phyloP scores from a whole-genome alignment of 192 early-diverging fungal species.

The Coemansia sp. region DNA sequence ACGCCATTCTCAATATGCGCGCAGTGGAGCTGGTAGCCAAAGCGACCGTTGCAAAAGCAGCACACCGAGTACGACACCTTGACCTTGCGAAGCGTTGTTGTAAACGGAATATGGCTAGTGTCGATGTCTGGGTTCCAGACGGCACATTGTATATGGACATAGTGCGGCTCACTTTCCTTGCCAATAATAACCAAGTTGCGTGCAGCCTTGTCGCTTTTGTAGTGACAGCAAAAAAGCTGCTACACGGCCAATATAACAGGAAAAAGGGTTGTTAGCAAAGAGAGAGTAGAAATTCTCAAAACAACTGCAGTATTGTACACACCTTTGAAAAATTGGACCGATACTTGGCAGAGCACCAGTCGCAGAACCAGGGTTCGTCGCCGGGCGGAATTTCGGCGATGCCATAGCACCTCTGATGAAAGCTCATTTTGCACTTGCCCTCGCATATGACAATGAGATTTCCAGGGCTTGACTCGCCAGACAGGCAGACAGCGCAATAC shows the following conservation, averaged over 20 bases:
- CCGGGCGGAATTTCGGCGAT: slow-evolving; percentile 36
- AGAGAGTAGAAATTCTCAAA: no score
- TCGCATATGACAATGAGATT: slow-evolving; percentile 51
- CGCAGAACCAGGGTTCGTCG: slow-evolving; percentile 51
- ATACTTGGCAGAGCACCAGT: slow-evolving; percentile 27
- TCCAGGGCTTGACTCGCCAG: slow-evolving; percentile 24
- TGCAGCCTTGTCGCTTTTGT: slow-evolving; percentile 38
- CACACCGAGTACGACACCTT: slow-evolving; percentile 12
- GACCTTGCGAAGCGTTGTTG: slow-evolving; percentile 24
- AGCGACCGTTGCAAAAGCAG: slow-evolving; percentile 27
- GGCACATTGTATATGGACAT: slow-evolving; percentile 48
- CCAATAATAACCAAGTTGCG: slow-evolving; percentile 24
- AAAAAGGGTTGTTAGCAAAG: no score
- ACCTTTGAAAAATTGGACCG: slow-evolving; percentile 18
- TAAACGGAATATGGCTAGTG: slow-evolving; percentile 39
- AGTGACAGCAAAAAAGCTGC: slow-evolving; percentile 48
- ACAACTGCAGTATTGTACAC: background rate
- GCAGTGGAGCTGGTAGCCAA: slow-evolving; percentile 38
- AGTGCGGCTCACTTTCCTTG: slow-evolving; percentile 20
- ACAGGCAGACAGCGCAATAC: slow-evolving; percentile 37
- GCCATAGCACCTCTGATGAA: slow-evolving; percentile 46
- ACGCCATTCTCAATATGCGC: slow-evolving; percentile 10
- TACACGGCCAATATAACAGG: slow-evolving; percentile 12
- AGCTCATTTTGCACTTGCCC: slow-evolving; percentile 36
- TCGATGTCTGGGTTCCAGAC: slow-evolving; percentile 36